phyloP scores from a whole-genome alignment of 2,329 filamentous ascomycete genomes.

The Arachnomyces sp. region DNA sequence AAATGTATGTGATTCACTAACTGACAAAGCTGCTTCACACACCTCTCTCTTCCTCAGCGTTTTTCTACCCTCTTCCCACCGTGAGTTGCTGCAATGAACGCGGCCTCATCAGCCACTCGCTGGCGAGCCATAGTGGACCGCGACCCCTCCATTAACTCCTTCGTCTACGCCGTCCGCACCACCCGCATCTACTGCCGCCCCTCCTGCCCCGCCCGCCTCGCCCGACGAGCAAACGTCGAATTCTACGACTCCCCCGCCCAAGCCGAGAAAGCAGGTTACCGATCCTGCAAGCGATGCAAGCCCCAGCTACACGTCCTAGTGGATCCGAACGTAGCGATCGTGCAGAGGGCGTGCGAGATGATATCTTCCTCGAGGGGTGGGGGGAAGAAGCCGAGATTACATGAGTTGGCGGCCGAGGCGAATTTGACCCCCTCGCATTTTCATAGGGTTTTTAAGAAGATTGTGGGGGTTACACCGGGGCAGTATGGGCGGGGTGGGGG shows the following conservation, averaged over 20 bases:
- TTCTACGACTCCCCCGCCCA: conserved; percentile 43
- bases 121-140: conserved; percentile 40
- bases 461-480: conserved; percentile 43
- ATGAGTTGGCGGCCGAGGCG: conserved; percentile 40
- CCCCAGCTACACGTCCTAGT: conserved; percentile 30
- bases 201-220: conserved; percentile 49
- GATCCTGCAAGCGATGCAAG: conserved; percentile 49
- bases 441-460: conserved; percentile 48
- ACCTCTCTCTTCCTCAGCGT: too few species aligned
- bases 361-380: conserved; percentile 18
- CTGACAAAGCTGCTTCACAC: too few species aligned
- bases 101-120: conserved; percentile 19
- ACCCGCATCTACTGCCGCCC: conserved; percentile 51
- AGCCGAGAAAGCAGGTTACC: conserved; percentile 44
- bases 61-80: conserved; percentile 16
- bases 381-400: conserved; percentile 28
- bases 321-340: conserved; percentile 25
- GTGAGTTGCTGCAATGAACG: conserved; percentile 5
- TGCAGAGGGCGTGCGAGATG: conserved; percentile 25
- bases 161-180: conserved; percentile 50
- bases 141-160: conserved; percentile 37
- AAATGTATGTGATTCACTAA: too few species aligned
- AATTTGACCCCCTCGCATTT: conserved; percentile 46
- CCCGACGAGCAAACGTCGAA: conserved; percentile 47
- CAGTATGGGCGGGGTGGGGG: conserved; percentile 22